Base-by-base conservation (phyloP, 768 basidiomycete species). In the Hydnomerulius pinastri region DNA sequence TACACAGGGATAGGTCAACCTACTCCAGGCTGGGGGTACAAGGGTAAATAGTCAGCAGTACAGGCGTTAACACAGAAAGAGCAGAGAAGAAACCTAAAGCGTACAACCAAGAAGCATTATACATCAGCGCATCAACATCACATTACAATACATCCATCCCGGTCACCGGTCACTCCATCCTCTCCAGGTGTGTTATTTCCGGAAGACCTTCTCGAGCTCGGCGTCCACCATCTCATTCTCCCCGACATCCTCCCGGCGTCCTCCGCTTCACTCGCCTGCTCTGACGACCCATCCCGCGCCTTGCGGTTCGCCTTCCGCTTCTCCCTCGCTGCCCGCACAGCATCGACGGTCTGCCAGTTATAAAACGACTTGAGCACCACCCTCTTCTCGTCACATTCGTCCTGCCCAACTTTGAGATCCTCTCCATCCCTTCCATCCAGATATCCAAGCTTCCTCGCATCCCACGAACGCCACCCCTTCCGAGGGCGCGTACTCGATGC, bases 351-450 rank as follows among this genome's bases (percentile, higher is more conserved):
- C 74, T 92, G 87, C 87, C 88, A 91, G 42, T 86, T 83, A 67
- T 88, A 86, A 66, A 92, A 94, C 21, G 86, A 83, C 78, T 92
- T 92, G 56, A 93, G 63, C 43, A 90, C 85, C 21, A 92, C 84
- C 21, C 85, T 73, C 61, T 60, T 68, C 59, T 79, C 76, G 55
- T 92, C 90, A 61, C 90, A 90, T 66, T 94, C 92, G 66, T 91
- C 87, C 70, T 90, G 85, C 38, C 85, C 87, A 8, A 82, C 68
- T 65, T 79, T 82, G 50, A 87, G 68, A 30, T 81, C 79, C 54
- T 87, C 85, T 6, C 73, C 72, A 62, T 92, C 90, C 57, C 81
- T 70, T 48, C 71, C 81, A 66, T 93, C 91, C 36, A 91, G 74
- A 69, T 80, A 93, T 35, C 69, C 73, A 15, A 92, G 73, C 64